Evolutionary conservation across 2,329 filamentous ascomycete genomes (phyloP), one percentile per base, ranked within the genome.

Genomic region (Coniochaeta pulveracea): DNA sequence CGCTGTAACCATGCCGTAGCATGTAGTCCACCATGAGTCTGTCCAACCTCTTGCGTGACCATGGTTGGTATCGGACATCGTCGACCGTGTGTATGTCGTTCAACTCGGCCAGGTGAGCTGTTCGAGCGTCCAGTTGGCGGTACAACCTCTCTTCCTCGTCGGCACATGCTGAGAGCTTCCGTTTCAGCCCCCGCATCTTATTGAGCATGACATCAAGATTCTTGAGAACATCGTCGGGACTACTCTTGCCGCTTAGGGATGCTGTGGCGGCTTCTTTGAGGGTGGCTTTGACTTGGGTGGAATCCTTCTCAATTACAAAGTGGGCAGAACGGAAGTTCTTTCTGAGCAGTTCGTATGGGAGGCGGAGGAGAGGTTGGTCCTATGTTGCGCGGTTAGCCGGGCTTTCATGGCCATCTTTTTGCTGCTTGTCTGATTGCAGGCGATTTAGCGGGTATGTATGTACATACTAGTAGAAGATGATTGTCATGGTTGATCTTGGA

Each of bases 311-410:
- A 53, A 86, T 73, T 42, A 74, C 66, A 49, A 80, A 77, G 53
- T 86, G 83, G 26, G 82, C 82, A 4, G 80, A 76, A 48, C 93
- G 91, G 61, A 96, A 93, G 61, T 93, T 96, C 55, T 91, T 89
- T 36, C 86, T 81, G 15, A 93, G 78, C 37, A 95, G 80, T 54
- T 96, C 91, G 58, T 89, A 81, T 12, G 91, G 91, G 15, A 96
- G 76, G 21, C 88, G 85, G 44, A 98, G 76, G 43, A 96, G 81
- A 4, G 89, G 82, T 71, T 96, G 89, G 52, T 98, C 91, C 86
- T 89, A 18, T 32, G 27, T 17, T 33, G 18, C 33, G 34, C 19
- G 18, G 34, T 33, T 37, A 35, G 37, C 19, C 8, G 27, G 9
- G 17, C 17, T 19, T 17, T 9, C 23, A 22, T 23, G 18, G 14